Evolutionary conservation across 2,329 filamentous ascomycete species (phyloP), one percentile per base, ranked within the genome.

Genomic region (Neurospora sp.): DNA sequence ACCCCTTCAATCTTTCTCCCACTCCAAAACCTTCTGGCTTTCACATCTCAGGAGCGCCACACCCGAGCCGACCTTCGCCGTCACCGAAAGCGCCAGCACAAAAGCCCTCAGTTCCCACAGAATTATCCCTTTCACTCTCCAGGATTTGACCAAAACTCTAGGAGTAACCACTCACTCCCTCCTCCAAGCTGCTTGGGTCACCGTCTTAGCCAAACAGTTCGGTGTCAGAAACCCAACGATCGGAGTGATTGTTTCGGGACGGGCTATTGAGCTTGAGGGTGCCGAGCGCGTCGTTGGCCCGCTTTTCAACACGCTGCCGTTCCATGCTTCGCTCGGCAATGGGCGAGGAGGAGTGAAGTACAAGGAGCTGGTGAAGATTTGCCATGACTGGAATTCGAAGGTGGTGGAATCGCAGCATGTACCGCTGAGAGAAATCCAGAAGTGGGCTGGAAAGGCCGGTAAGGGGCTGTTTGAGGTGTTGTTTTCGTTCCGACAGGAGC

Each of bases 221-320:
- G 81, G 85, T 37, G 77, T 36, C 3, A 62, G 28, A 2, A 36
- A 71, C 79, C 3, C 76, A 1, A 86, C 87, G 0, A 82, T 94
- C 15, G 95, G 95, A 0, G 81, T 96, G 23, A 85, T 97, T 12
- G 85, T 92, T 0, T 96, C 93, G 6, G 95, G 94, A 0, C 86
- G 94, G 71, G 87, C 88, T 0, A 86, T 96, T 4, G 87, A 91
- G 62, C 80, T 93, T 12, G 84, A 89, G 8, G 83, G 83, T 1
- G 85, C 89, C 1, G 90, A 93, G 66, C 77, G 83, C 28, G 87
- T 92, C 0, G 86, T 96, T 57, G 95, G 94, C 0, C 94, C 95
- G 0, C 81, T 97, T 23, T 97, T 97, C 84, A 97, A 97, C 77
- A 97, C 93, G 0, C 82, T 97, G 1, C 93, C 94, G 0, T 93